These are phyloP conservation scores for Eucalyptus melliodora DNA, from an alignment of 345 rosid genomes.

Conservation along the genomic window DNA sequence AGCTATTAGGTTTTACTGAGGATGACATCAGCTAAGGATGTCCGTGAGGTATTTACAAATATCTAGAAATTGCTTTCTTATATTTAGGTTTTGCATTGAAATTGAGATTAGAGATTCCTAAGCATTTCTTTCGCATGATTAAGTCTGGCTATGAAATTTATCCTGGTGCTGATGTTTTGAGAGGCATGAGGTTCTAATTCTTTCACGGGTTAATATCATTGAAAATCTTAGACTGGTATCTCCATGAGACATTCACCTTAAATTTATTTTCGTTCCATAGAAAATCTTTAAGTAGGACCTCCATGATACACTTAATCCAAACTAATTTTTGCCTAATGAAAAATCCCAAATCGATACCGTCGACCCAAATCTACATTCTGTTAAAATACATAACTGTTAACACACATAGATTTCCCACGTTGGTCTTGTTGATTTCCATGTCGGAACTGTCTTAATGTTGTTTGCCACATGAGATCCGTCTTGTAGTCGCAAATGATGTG, in stretches of 20 bases:
- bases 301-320: background rate
- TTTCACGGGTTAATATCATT: background rate
- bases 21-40: no score
- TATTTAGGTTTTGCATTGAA: background rate
- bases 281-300: background rate
- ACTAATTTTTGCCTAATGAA: background rate
- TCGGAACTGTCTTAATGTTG: accelerated
- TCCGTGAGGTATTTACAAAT: background rate
- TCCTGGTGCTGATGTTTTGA: background rate
- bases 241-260: background rate
- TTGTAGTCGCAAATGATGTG: background rate
- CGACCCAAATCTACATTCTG: background rate
- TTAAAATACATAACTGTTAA: background rate
- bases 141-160: background rate
- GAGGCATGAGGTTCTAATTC: background rate
- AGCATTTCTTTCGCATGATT: background rate
- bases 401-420: background rate
- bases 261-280: background rate
- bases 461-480: background rate
- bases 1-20: no score
- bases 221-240: background rate
- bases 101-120: background rate
- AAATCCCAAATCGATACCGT: background rate
- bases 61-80: no score
- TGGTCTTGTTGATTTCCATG: background rate